Conservation (phyloP, 1,139 yeast genomes). For the Protomyces pachydermus region DNA sequence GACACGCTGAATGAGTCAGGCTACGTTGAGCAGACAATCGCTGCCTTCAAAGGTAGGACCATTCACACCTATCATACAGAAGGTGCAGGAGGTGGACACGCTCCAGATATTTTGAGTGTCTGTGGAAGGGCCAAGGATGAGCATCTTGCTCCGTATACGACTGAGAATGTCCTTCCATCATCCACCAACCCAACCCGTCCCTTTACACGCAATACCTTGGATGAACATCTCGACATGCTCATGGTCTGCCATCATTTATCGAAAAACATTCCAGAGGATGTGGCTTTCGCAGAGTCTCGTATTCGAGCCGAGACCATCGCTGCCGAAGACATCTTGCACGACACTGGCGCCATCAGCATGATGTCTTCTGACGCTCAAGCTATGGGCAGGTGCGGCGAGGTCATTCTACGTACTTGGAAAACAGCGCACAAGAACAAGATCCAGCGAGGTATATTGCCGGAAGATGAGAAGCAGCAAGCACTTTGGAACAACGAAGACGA, state of each 20-base stretch:
- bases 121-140: constrained; percentile 19
- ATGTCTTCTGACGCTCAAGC: constrained; percentile 31
- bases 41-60: constrained; percentile 29
- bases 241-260: constrained; percentile 31
- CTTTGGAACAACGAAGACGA: constrained; percentile 12
- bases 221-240: constrained; percentile 29
- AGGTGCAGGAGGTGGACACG: constrained; percentile 31
- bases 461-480: constrained; percentile 11
- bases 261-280: constrained; percentile 29
- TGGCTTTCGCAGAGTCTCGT: constrained; percentile 31
- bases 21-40: constrained; percentile 28
- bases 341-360: constrained; percentile 30
- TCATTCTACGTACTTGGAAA: constrained; percentile 29
- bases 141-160: constrained; percentile 2
- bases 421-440: constrained; percentile 30
- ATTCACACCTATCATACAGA: constrained; percentile 30
- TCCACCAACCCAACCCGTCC: constrained; percentile 30
- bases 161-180: constrained; percentile 28
- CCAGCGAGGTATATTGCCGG: constrained; percentile 27
- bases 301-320: constrained; percentile 31
- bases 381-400: constrained; percentile 31
- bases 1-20: constrained; percentile 30
- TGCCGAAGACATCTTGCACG: constrained; percentile 30
- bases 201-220: constrained; percentile 28
- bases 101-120: constrained; percentile 29